Evolutionary conservation across 139 green algal genomes (phyloP).

Genomic region (Chlorella ohadii): DNA sequence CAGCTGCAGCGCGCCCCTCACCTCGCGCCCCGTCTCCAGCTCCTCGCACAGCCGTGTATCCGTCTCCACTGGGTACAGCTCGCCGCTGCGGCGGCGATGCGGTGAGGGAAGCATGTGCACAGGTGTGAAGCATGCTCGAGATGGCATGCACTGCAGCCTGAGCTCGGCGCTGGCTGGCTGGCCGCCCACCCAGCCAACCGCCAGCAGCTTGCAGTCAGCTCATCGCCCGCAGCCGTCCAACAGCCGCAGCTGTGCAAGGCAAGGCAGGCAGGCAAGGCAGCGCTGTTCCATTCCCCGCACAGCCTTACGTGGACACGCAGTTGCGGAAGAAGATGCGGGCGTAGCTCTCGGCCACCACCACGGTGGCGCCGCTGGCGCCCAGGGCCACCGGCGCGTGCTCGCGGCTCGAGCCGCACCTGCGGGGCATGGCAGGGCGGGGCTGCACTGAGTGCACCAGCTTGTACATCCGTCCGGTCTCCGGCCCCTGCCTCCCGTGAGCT

Average conservation of each 20-base stretch:
- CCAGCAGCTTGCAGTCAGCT: too few relatives aligned
- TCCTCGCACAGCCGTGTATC: slow-evolving; percentile 82
- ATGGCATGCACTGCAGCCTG: too few relatives aligned
- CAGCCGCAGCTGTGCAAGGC: too few relatives aligned
- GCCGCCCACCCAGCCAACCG: too few relatives aligned
- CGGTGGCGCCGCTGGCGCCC: slow-evolving; percentile 78
- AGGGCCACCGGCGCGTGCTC: slow-evolving; percentile 95
- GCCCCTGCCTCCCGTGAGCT: too few relatives aligned
- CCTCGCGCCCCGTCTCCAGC: slow-evolving; percentile 81
- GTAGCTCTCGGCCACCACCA: slow-evolving; percentile 92
- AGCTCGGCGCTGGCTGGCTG: too few relatives aligned
- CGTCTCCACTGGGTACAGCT: slow-evolving; percentile 93
- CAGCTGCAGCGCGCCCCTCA: slow-evolving; percentile 26
- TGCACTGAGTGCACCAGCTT: too few relatives aligned
- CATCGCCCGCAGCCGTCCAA: too few relatives aligned
- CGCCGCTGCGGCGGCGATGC: slow-evolving; percentile 63
- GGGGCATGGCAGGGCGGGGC: too few relatives aligned
- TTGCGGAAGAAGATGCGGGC: slow-evolving; percentile 98
- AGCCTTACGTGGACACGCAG: slow-evolving; percentile 89
- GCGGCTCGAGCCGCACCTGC: slow-evolving; percentile 85
- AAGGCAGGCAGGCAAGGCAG: background rate
- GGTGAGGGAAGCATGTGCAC: background rate
- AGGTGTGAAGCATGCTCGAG: too few relatives aligned
- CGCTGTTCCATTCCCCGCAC: too few relatives aligned
- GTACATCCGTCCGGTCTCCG: too few relatives aligned